These are phyloP conservation scores for Adansonia digitata DNA, from an alignment of 345 rosid genomes.

Conservation along the genomic window DNA sequence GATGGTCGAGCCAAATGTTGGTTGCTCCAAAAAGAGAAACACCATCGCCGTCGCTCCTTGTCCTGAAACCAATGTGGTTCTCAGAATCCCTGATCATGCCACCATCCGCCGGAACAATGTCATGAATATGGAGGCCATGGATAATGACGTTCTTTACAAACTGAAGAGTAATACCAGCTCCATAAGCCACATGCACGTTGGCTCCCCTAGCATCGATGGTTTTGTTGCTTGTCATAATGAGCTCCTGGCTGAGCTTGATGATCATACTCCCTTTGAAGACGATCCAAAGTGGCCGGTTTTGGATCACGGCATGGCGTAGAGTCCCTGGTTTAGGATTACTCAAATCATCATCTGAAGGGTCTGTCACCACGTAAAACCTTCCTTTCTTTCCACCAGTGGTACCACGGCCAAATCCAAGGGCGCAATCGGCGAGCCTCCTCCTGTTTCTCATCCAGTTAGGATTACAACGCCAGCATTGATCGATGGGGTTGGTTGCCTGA, in stretches of 20 bases:
- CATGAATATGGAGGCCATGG: no score
- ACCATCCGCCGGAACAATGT: constrained; percentile 38
- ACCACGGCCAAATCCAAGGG: no score
- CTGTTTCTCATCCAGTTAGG: no score
- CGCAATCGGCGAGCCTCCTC: no score
- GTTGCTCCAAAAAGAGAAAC: constrained; percentile 57
- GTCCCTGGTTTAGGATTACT: constrained; percentile 62
- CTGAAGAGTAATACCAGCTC: constrained; percentile 64
- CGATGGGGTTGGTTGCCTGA: constrained; percentile 69
- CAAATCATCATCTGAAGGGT: constrained; percentile 49
- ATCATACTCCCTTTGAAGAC: constrained; percentile 46
- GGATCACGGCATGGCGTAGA: constrained; percentile 55
- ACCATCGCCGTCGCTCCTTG: constrained; percentile 92
- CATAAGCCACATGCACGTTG: constrained; percentile 48
- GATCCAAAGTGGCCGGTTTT: constrained; percentile 36
- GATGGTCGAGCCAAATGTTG: constrained; percentile 74
- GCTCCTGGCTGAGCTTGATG: constrained; percentile 61
- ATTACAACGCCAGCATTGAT: no score
- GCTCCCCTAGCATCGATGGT: constrained; percentile 79
- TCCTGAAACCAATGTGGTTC: constrained; percentile 62
- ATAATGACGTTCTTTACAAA: constrained; percentile 44
- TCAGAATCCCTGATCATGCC: constrained; percentile 58
- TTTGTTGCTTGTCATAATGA: constrained; percentile 51
- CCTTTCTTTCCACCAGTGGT: constrained; percentile 66
- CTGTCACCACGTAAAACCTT: constrained; percentile 50